Conservation (phyloP, 768 basidiomycete genomes). For the Termitomyces sp. region DNA sequence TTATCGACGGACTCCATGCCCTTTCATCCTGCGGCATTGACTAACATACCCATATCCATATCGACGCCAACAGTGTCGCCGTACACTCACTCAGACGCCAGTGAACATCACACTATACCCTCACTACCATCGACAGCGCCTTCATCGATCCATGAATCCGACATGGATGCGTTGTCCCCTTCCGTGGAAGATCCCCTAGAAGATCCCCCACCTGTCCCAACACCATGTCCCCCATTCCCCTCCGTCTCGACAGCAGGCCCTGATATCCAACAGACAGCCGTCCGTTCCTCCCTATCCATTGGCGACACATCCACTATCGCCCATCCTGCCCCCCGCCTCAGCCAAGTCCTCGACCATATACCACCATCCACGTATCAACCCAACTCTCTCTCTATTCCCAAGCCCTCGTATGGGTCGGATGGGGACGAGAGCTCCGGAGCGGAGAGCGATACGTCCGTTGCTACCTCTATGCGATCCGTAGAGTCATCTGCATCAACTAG, state of each 20-base stretch:
- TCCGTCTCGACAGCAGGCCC: constrained; percentile 47
- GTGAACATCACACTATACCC: constrained; percentile 28
- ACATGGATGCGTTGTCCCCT: constrained; percentile 16
- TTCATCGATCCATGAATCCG: constrained; percentile 18
- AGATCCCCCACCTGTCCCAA: constrained; percentile 4
- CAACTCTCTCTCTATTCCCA: constrained; percentile 1
- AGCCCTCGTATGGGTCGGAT: constrained; percentile 5
- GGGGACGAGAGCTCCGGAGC: constrained; percentile 34
- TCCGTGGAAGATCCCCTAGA: not conserved
- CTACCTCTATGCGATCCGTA: constrained; percentile 16
- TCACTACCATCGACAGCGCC: constrained; percentile 32
- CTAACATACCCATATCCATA: constrained; percentile 30
- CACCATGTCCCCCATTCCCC: constrained; percentile 45
- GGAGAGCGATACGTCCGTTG: constrained; percentile 35
- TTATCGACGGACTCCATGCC: constrained; percentile 5
- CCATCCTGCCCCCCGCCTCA: constrained; percentile 11
- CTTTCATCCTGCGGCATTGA: constrained; percentile 12
- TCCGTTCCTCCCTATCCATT: constrained; percentile 5
- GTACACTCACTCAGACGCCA: constrained; percentile 22
- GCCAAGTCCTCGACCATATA: constrained; percentile 13
- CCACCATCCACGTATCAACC: constrained; percentile 3
- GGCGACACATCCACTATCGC: constrained; percentile 3
- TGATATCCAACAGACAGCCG: constrained; percentile 14
- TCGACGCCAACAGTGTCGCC: constrained; percentile 33
- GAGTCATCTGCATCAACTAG: constrained; percentile 11